Percentiles rank a stretch among this genome's conserved stretches.
These are phyloP conservation scores for Austroboletus novae-zelandiae DNA, from an alignment of 1,284 basidiomycete species.

Conservation along the genomic window DNA sequence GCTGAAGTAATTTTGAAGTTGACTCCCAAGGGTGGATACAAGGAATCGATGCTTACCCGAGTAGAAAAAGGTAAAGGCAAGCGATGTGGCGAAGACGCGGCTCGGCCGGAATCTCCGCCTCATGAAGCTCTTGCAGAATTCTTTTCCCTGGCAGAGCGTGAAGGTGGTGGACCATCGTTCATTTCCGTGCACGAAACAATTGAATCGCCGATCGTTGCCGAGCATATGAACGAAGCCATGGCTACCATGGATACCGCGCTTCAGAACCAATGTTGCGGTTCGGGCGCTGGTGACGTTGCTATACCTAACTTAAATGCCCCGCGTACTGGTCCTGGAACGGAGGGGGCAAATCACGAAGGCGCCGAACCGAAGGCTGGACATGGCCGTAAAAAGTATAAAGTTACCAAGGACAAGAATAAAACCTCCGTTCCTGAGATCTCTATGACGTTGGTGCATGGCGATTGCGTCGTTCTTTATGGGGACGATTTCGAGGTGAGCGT, in stretches of 20 bases:
- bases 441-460: constrained; percentile 57
- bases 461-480: constrained; percentile 48
- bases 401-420: constrained; percentile 17
- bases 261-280: neutral
- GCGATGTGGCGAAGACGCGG: constrained; percentile 3
- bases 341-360: constrained; percentile 2
- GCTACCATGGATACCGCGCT: constrained; percentile 4
- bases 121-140: constrained; percentile 1
- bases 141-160: neutral
- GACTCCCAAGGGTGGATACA: constrained; percentile 27
- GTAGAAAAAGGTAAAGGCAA: constrained; percentile 16
- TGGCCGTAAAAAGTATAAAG: constrained; percentile 16
- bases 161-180: neutral
- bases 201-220: constrained; percentile 1
- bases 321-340: neutral
- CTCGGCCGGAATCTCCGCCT: constrained; percentile 5
- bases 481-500: constrained; percentile 52
- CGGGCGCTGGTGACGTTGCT: neutral
- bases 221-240: neutral
- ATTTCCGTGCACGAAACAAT: neutral
- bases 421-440: constrained; percentile 29
- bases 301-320: neutral
- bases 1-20: constrained; percentile 23
- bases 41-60: neutral
- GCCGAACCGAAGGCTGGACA: constrained; percentile 4